Evolutionary conservation across 257 asterid species (phyloP).

Genomic region (Solanum dulcamara): DNA sequence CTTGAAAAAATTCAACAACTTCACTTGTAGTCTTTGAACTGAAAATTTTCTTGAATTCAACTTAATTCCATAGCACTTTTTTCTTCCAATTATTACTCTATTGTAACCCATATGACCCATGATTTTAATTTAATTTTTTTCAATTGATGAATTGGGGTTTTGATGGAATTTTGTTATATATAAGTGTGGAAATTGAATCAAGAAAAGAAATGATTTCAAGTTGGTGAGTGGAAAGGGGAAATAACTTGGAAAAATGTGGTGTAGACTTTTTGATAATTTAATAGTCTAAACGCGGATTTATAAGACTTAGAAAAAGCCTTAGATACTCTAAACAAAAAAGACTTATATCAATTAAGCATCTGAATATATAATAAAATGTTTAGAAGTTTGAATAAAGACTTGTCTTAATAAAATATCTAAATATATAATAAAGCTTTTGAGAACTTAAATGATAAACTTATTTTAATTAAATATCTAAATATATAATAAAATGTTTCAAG

Average conservation of each 20-base stretch:
- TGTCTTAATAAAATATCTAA: no score
- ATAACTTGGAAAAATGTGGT: not conserved
- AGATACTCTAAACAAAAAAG: no score
- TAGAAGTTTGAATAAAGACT: not conserved
- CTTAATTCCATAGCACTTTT: conserved; percentile 6
- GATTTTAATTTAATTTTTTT: not conserved
- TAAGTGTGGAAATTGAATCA: not conserved
- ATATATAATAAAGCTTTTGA: no score
- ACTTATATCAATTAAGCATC: not conserved
- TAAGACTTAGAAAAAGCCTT: not conserved
- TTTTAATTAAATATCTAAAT: not conserved
- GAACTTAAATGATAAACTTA: not conserved
- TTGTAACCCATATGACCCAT: conserved; percentile 14
- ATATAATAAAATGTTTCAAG: not conserved
- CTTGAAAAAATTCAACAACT: conserved; percentile 22
- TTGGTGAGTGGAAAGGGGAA: conserved; percentile 7
- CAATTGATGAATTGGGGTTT: not conserved
- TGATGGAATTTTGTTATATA: not conserved
- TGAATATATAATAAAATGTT: not conserved
- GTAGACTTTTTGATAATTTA: not conserved
- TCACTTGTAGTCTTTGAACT: conserved; percentile 17
- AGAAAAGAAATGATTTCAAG: conserved; percentile 4
- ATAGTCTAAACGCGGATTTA: not conserved
- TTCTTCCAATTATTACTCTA: conserved; percentile 12
- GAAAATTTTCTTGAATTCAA: conserved; percentile 28